phyloP scores from a whole-genome alignment of 768 basidiomycete species.

The Cystobasidiopsis lactophilus region DNA sequence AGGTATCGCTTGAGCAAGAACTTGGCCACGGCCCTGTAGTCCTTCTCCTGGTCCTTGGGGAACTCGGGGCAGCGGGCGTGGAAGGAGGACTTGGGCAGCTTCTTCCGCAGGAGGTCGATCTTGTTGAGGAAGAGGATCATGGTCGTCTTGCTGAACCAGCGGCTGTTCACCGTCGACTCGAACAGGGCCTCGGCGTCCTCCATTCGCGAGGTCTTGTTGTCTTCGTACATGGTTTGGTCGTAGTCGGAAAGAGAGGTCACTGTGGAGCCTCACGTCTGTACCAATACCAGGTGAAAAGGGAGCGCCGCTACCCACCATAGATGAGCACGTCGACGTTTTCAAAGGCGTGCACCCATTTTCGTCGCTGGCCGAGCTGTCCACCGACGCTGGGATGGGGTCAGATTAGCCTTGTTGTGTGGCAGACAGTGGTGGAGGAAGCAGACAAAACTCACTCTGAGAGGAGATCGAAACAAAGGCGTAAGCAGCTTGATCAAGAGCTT shows the following conservation, averaged over 20 bases:
- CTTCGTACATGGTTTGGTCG: constrained; percentile 73
- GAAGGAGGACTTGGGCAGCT: constrained; percentile 3
- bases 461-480: too few species aligned
- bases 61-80: constrained; percentile 3
- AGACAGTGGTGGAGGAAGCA: too few species aligned
- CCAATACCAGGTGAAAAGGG: too few species aligned
- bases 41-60: constrained; percentile 9
- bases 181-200: constrained; percentile 89
- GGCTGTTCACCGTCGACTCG: constrained; percentile 91
- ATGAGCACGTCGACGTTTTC: too few species aligned
- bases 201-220: constrained; percentile 39
- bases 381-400: too few species aligned
- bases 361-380: constrained; percentile 22
- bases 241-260: background rate
- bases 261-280: too few species aligned
- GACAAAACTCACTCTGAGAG: too few species aligned
- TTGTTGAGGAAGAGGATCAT: constrained; percentile 35
- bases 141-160: constrained; percentile 88
- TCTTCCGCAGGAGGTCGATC: constrained; percentile 39
- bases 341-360: constrained; percentile 52
- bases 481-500: too few species aligned
- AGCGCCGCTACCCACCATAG: too few species aligned
- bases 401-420: too few species aligned
- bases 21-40: too few species aligned
- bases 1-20: too few species aligned